Percentiles rank a stretch among this genome's conserved stretches.
Evolutionary conservation across 1,139 yeast genomes (phyloP).

Genomic region (Barnettozyma hawaiiensis): DNA sequence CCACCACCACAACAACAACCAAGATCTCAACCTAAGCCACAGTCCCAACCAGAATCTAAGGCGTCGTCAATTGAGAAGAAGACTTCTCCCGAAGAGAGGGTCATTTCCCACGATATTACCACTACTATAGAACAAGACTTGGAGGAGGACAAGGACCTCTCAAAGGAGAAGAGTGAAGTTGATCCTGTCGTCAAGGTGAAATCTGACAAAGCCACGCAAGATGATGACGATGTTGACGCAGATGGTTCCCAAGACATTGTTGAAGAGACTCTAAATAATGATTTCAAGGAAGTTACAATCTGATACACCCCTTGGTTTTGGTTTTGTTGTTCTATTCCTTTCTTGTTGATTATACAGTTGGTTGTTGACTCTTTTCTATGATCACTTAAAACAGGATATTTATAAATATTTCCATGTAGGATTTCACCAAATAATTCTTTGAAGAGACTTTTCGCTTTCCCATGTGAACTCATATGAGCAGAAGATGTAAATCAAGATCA

Average conservation of each 20-base stretch:
- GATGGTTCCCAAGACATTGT: constrained; percentile 11
- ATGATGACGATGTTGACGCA: constrained; percentile 11
- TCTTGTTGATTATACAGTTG: not conserved
- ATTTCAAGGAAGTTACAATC: constrained; percentile 16
- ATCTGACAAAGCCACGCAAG: constrained; percentile 4
- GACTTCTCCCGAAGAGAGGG: constrained; percentile 14
- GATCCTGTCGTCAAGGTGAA: constrained; percentile 7
- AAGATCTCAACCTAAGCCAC: constrained; percentile 5
- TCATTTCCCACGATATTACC: constrained; percentile 18
- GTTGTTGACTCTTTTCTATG: not conserved
- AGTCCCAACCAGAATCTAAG: constrained; percentile 3
- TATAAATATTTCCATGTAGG: not conserved
- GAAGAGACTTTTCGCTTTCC: constrained; percentile 54
- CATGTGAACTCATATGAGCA: constrained; percentile 60
- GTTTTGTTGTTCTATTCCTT: too few species aligned
- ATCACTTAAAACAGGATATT: not conserved
- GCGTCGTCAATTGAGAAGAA: constrained; percentile 7
- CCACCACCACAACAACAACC: constrained; percentile 14
- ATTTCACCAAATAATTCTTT: constrained; percentile 81
- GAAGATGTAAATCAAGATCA: constrained; percentile 49
- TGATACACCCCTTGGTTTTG: too few species aligned
- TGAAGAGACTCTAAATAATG: constrained; percentile 13
- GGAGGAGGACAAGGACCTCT: constrained; percentile 7
- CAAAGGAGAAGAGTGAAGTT: constrained; percentile 11
- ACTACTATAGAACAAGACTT: constrained; percentile 9